These are phyloP conservation scores for Collybiopsis luxurians DNA, from an alignment of 768 basidiomycete species.

Conservation along the genomic window DNA sequence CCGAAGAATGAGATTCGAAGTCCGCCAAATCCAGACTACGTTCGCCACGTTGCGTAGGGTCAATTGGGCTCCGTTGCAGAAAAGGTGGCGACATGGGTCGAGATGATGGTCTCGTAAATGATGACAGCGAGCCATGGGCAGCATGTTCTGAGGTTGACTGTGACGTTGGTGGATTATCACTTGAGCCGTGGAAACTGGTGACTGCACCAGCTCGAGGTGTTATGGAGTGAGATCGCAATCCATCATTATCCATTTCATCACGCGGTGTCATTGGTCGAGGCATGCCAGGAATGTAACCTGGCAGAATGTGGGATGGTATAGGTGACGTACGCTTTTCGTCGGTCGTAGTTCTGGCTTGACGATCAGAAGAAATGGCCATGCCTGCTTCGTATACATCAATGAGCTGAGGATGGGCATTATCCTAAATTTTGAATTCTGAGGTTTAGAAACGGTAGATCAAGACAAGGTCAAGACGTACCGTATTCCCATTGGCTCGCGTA, in stretches of 20 bases:
- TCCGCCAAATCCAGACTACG: slow-evolving; percentile 33
- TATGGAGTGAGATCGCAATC: slow-evolving; percentile 66
- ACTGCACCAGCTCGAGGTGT: slow-evolving; percentile 82
- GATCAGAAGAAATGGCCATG: slow-evolving; percentile 71
- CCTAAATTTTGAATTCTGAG: neutral
- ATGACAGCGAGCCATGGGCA: slow-evolving; percentile 57
- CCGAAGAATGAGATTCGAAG: slow-evolving; percentile 50
- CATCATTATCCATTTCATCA: slow-evolving; percentile 65
- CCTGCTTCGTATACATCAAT: slow-evolving; percentile 54
- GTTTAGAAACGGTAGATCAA: neutral
- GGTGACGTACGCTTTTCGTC: slow-evolving; percentile 59
- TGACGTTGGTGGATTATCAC: slow-evolving; percentile 28
- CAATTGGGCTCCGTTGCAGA: slow-evolving; percentile 55
- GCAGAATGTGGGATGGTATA: slow-evolving; percentile 59
- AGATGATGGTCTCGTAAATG: slow-evolving; percentile 41
- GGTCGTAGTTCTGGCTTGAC: slow-evolving; percentile 42
- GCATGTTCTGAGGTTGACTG: slow-evolving; percentile 31
- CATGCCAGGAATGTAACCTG: slow-evolving; percentile 90
- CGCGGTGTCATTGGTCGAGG: slow-evolving; percentile 89
- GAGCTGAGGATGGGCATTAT: slow-evolving; percentile 11
- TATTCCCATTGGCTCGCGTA: slow-evolving; percentile 32
- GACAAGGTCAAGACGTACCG: slow-evolving; percentile 25
- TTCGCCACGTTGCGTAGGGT: slow-evolving; percentile 38
- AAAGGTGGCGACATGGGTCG: slow-evolving; percentile 52
- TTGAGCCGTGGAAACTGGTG: slow-evolving; percentile 35